A percentile compares a stretch with the other conserved stretches of the same genome.
phyloP scores from a whole-genome alignment of 2,329 filamentous ascomycete species.

The Ophiostoma piceae region DNA sequence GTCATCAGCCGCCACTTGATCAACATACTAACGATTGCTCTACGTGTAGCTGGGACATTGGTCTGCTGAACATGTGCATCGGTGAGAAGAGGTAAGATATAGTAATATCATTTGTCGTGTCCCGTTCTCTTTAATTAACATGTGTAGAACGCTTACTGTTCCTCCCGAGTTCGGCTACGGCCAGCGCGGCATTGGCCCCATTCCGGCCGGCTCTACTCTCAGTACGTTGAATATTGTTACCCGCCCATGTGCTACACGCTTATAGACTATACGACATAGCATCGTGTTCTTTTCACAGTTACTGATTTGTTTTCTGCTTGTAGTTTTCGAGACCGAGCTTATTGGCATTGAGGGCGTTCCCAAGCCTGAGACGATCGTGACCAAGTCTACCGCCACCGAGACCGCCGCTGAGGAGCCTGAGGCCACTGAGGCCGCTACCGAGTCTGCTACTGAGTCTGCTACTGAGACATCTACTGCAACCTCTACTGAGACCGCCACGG shows the following conservation, averaged over 20 bases:
- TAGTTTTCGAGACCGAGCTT: conserved; percentile 68
- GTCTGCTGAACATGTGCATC: conserved; percentile 88
- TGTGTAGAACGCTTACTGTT: conserved; percentile 68
- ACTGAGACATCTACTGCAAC: conserved; percentile 34
- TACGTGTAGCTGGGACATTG: conserved; percentile 71
- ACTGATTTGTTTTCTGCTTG: not conserved
- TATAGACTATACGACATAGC: not conserved
- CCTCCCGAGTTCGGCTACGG: conserved; percentile 86
- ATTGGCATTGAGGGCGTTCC: conserved; percentile 73
- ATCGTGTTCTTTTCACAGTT: not conserved
- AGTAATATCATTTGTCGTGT: not conserved
- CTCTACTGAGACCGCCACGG: conserved; percentile 40
- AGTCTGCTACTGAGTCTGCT: conserved; percentile 43
- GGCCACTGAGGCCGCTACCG: conserved; percentile 35
- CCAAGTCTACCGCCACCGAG: conserved; percentile 36
- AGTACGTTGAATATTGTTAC: conserved; percentile 43
- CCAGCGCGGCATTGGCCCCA: conserved; percentile 67
- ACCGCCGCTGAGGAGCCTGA: conserved; percentile 32
- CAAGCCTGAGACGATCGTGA: conserved; percentile 44
- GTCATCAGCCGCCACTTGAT: not conserved
- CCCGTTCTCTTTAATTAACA: not conserved
- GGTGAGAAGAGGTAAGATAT: conserved; percentile 68
- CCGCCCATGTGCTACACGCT: not conserved
- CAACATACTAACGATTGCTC: not conserved
- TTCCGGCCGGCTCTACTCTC: conserved; percentile 74